A percentile compares a stretch with the other conserved stretches of the same genome.
Conservation (phyloP, 768 basidiomycete genomes). For the Leccinum rimulosum region DNA sequence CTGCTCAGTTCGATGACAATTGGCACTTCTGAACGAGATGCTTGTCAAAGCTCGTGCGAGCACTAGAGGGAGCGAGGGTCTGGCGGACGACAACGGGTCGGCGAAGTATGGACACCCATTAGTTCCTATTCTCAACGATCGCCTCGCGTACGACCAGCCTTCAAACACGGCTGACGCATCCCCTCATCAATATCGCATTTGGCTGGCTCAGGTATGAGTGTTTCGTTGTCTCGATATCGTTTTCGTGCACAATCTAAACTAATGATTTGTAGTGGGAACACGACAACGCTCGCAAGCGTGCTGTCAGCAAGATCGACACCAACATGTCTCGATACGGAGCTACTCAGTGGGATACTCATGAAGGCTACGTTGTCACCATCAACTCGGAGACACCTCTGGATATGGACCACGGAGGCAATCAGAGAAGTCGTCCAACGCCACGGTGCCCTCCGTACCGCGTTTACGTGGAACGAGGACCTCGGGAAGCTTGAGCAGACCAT, state of each 20-base stretch:
- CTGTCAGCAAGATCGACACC: constrained; percentile 28
- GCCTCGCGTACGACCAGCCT: constrained; percentile 31
- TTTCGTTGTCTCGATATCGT: no score
- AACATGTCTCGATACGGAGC: constrained; percentile 34
- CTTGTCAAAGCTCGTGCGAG: constrained; percentile 16
- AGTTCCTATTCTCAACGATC: constrained; percentile 29
- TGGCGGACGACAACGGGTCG: constrained; percentile 23
- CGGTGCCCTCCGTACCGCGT: constrained; percentile 29
- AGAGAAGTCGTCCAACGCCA: constrained; percentile 28
- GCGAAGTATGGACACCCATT: constrained; percentile 28
- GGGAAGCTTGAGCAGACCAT: constrained; percentile 31
- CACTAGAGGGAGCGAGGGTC: constrained; percentile 2
- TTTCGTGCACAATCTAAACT: no score
- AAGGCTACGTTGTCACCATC: constrained; percentile 22
- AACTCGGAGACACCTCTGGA: constrained; percentile 26
- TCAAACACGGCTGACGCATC: constrained; percentile 31
- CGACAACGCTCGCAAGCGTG: constrained; percentile 30
- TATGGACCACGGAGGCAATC: constrained; percentile 24
- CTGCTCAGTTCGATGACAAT: constrained; percentile 27
- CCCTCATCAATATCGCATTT: constrained; percentile 29
- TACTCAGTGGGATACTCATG: constrained; percentile 33
- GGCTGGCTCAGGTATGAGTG: constrained; percentile 29
- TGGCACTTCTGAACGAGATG: constrained; percentile 25
- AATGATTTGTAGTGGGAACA: constrained; percentile 18
- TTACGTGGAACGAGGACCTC: constrained; percentile 29